phyloP scores from a whole-genome alignment of 768 basidiomycete species.

The Calocera cornea region DNA sequence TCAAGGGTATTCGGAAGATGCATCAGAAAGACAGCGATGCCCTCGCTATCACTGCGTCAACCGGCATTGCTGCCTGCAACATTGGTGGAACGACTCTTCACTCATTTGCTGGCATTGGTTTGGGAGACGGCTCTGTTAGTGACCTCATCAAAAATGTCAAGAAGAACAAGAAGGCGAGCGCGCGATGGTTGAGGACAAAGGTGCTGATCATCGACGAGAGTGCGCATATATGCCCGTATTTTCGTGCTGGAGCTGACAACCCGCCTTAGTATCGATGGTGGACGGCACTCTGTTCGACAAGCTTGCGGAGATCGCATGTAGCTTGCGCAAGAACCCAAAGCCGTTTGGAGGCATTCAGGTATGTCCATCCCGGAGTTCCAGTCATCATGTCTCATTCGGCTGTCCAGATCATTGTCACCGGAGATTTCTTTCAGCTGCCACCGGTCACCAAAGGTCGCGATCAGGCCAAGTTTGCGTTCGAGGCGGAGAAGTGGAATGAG shows the following conservation, averaged over 20 bases:
- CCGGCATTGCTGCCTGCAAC: constrained; percentile 94
- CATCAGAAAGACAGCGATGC: constrained; percentile 45
- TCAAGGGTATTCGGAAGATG: constrained; percentile 51
- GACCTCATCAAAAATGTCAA: constrained; percentile 50
- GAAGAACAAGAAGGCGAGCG: constrained; percentile 70
- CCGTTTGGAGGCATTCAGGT: constrained; percentile 96
- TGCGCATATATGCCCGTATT: constrained; percentile 15
- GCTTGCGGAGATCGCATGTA: constrained; percentile 53
- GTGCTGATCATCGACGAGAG: constrained; percentile 44
- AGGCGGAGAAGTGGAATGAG: constrained; percentile 64
- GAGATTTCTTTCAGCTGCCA: constrained; percentile 97
- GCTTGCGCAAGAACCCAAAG: constrained; percentile 42
- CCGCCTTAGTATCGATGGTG: constrained; percentile 78
- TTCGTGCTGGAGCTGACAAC: background rate
- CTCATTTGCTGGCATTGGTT: constrained; percentile 87
- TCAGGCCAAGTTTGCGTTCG: constrained; percentile 77
- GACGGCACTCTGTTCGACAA: constrained; percentile 91
- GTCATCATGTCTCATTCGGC: constrained; percentile 16
- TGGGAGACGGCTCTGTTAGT: constrained; percentile 54
- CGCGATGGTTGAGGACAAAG: constrained; percentile 72
- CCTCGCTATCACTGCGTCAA: constrained; percentile 88
- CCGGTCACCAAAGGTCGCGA: constrained; percentile 60
- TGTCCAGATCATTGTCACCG: constrained; percentile 76
- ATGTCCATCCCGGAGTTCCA: background rate
- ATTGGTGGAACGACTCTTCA: constrained; percentile 93